Base-by-base conservation (phyloP, 2,329 filamentous ascomycete genomes). In the Amesomyces nigricolor region DNA sequence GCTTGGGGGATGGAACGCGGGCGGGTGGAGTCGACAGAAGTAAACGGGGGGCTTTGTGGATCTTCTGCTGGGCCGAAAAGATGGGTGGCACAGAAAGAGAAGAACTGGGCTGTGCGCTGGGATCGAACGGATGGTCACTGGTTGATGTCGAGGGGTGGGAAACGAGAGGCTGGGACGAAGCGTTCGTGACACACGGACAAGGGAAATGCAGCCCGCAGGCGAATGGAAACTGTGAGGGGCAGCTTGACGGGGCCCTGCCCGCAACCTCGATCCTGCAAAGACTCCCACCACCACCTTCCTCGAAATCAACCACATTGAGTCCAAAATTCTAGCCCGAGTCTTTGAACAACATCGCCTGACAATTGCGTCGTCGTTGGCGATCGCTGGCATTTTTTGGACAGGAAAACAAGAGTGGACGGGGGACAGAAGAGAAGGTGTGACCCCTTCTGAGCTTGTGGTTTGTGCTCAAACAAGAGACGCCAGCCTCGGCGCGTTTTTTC, bases 101-200 rank as follows among this genome's bases (percentile, higher is more conserved):
- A n/a, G 13, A 19, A 47, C 49, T 44, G 35, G 32, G 22, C 57
- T 52, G 59, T 50, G 53, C 51, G 45, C 37, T 51, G 56, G 17
- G 51, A 52, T 58, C 53, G 58, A 61, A 61, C 62, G 47, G 58
- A 51, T 59, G 56, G 22, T 57, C 13, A 56, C 44, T 45, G 48
- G 54, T 59, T 46, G 51, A 45, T 52, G 53, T 58, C 37, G 47
- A 56, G 61, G 22, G 22, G 59, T 51, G 61, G 52, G 52, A 52
- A 61, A 58, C 52, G 60, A 63, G 63, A 63, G 63, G 63, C 58
- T 65, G 63, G 63, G 50, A 47, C 32, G 11, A 35, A 52, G 52
- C 38, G 30, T 54, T 54, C 46, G 58, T 51, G 59, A 62, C 40
- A 38, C 50, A 54, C 42, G 55, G 57, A 40, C 45, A 45, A 39